Base-by-base conservation (phyloP, 768 basidiomycete species). In the Cyathus striatus region DNA sequence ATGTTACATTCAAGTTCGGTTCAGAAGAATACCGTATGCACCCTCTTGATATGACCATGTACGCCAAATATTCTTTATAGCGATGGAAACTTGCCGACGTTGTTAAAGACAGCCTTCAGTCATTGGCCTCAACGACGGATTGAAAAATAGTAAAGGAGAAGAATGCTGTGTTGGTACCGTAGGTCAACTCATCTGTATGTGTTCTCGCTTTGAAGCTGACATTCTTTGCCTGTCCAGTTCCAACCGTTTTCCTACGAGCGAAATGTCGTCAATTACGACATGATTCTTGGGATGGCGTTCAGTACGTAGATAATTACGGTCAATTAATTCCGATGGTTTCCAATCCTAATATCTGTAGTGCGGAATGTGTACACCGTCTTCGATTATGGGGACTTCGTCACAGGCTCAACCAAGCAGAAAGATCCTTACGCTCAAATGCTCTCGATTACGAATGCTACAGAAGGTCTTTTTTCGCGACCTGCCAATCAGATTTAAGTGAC, bases 201-300 rank as follows among this genome's bases (percentile, higher is more conserved):
- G 14, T 12, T 24, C 12, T 16, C 14, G 34, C 17, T 4, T 21
- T 35, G n/a, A n/a, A n/a, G n/a, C n/a, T n/a, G n/a, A n/a, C n/a
- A n/a, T n/a, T n/a, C n/a, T n/a, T n/a, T n/a, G n/a, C n/a, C n/a
- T 17, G 4, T 34, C 20, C 45, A 86, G 84, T 88, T 86, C 64
- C 86, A 87, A 49, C 84, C 85, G 5, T 74, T 78, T 33, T 72
- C 75, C 6, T 76, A 72, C 37, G 65, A 73, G 38, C 56, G 61
- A 32, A 69, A 69, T 30, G 53, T 50, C 41, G 65, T 72, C 22
- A 67, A 58, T 22, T 86, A 70, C 48, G 84, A 86, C 53, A 72
- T 82, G 57, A 73, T 87, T 35, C 66, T 87, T 35, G 86, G 86
- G 43, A 86, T 86, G 81, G 71, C 76, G 6, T 86, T 86, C 63